Evolutionary conservation across 176 grass and related monocot species (phyloP).

Genomic region (Dendrocalamus sinicus): DNA sequence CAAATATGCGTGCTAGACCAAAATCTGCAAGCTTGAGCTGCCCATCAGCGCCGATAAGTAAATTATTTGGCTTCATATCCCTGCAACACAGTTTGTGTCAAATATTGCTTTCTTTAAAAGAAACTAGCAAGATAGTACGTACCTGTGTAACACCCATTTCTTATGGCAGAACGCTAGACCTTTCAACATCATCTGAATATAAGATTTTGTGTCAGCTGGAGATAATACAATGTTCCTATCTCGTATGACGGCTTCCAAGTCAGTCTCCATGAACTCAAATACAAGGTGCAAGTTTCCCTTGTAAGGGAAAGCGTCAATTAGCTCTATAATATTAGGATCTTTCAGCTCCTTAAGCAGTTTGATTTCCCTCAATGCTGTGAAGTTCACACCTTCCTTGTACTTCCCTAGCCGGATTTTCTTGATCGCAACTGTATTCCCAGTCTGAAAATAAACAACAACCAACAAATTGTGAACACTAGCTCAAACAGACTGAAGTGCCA

Average conservation of each 20-base stretch:
- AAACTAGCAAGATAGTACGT: conserved; percentile 40
- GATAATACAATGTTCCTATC: conserved; percentile 86
- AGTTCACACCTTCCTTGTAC: conserved; percentile 95
- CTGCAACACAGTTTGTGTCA: conserved; percentile 56
- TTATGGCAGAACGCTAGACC: conserved; percentile 90
- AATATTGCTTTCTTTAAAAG: conserved; percentile 16
- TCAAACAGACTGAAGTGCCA: conserved; percentile 3
- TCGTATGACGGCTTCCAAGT: conserved; percentile 93
- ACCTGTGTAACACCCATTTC: conserved; percentile 99
- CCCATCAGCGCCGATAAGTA: conserved; percentile 86
- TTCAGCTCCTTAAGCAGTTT: conserved; percentile 95
- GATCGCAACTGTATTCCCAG: conserved; percentile 82
- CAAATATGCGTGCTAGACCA: conserved; percentile 92
- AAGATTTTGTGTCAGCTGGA: conserved; percentile 91
- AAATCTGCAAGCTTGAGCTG: conserved; percentile 97
- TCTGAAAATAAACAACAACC: conserved; percentile 62
- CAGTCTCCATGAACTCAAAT: conserved; percentile 98
- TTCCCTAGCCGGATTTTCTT: conserved; percentile 93
- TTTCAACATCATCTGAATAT: conserved; percentile 96
- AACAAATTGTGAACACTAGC: conserved; percentile 21
- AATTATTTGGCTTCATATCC: conserved; percentile 99
- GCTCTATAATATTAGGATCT: conserved; percentile 90
- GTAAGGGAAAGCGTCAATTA: conserved; percentile 93
- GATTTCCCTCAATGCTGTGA: conserved; percentile 97
- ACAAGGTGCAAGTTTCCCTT: conserved; percentile 95